Base-by-base conservation (phyloP, 2,329 filamentous ascomycete genomes). In the Aspergillus sp. region DNA sequence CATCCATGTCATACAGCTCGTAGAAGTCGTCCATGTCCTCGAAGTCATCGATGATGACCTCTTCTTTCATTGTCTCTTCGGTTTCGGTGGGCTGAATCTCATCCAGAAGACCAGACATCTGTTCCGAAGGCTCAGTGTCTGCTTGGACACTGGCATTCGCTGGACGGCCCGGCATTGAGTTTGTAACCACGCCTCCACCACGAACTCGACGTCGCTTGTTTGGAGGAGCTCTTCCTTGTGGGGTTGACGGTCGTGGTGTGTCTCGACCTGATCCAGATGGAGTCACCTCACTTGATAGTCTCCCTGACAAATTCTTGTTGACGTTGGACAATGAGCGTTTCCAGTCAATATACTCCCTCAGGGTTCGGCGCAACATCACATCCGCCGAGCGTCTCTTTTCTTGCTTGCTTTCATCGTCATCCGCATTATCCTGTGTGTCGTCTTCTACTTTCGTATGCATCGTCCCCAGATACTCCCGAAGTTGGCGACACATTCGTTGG, bases 1-100 rank as follows among this genome's bases (percentile, higher is more conserved):
- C 90, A 65, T 91, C 85, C 87, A 96, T 95, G 55, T 96, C 90
- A 72, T 93, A 96, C 33, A 98, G 82, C 72, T 95, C 86, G 71
- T 93, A 98, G 76, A 89, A 95, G 64, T 93, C 89, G 62, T 97
- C 93, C 89, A 95, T 93, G 70, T 96, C 85, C 48, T 96, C 90
- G 7, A 97, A 81, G 1, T 91, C 89, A 73, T 98, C 95, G 5
- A 85, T 79, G 2, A 87, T 81, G 23, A 96, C 82, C n/a, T 76
- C 73, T 55, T 72, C 72, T 70, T 93, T 96, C 64, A 92, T 87
- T 43, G 84, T 81, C 17, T 87, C 83, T 70, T 96, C 91, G 37
- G 86, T 82, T 64, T 91, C 90, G 0, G 88, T 92, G n/a, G 90
- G 87, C 64, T 90, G 86, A 2, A 97, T 86, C 65, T 95, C 90